Conservation (phyloP, 2,329 filamentous ascomycete species). For the Aurifilum marmelostoma region DNA sequence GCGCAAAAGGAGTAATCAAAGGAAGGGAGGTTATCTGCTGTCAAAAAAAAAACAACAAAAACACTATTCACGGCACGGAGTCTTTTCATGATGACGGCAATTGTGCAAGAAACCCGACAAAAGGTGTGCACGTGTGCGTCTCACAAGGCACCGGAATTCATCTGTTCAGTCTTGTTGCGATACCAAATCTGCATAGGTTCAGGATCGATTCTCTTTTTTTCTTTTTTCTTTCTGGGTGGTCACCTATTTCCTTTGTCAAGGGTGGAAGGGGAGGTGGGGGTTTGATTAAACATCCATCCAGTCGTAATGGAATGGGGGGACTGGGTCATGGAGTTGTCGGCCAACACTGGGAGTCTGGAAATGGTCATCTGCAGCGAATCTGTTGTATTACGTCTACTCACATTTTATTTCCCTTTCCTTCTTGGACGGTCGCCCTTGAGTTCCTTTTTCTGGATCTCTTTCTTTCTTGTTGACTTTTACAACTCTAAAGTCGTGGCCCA, state of each 20-base stretch:
- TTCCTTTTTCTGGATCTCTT: background rate
- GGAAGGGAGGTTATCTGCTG: background rate
- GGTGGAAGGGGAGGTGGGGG: background rate
- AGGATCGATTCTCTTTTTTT: background rate
- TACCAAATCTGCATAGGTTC: background rate
- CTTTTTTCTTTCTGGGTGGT: too few relatives aligned
- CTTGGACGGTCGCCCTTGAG: background rate
- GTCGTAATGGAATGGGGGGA: background rate
- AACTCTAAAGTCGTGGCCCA: background rate
- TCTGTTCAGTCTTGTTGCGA: background rate
- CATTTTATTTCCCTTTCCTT: background rate
- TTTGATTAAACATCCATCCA: background rate
- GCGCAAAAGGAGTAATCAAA: background rate
- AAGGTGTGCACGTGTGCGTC: background rate
- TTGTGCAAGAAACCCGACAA: background rate
- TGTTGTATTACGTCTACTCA: background rate
- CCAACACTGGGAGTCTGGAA: background rate
- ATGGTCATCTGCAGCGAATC: background rate
- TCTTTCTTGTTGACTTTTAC: background rate
- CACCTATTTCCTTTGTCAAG: background rate
- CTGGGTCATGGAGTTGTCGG: background rate
- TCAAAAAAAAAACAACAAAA: background rate
- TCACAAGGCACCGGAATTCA: background rate
- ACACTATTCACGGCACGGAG: conserved; percentile 2
- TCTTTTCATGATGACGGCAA: background rate